These are phyloP conservation scores for Lipomyces starkeyi DNA, from an alignment of 805 yeast species.

Conservation along the genomic window DNA sequence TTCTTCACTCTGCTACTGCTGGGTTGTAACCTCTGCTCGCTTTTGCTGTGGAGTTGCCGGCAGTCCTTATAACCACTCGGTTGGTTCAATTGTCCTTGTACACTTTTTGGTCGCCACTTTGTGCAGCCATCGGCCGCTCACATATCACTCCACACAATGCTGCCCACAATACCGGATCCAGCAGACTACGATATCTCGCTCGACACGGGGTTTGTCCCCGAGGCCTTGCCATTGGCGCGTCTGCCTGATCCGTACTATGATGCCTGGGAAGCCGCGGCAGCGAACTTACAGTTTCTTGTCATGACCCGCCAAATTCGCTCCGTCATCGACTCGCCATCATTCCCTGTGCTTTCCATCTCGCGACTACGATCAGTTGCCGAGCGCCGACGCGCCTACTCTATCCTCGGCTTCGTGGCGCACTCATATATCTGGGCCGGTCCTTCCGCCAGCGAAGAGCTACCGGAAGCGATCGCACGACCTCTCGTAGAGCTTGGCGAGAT, in stretches of 20 bases:
- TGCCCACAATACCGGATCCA: slow-evolving; percentile 54
- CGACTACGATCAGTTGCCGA: slow-evolving; percentile 56
- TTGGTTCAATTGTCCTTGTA: not conserved
- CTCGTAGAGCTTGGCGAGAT: slow-evolving; percentile 61
- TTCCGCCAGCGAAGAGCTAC: slow-evolving; percentile 61
- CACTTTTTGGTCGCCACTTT: not conserved
- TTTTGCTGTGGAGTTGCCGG: no score
- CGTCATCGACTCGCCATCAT: slow-evolving; percentile 56
- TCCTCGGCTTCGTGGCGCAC: slow-evolving; percentile 80
- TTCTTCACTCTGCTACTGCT: no score
- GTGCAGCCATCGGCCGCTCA: not conserved
- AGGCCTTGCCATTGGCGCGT: slow-evolving; percentile 61
- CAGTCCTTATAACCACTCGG: no score
- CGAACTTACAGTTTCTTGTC: slow-evolving; percentile 73
- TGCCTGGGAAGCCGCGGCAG: slow-evolving; percentile 78
- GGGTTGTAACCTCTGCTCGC: no score
- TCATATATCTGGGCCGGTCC: slow-evolving; percentile 89
- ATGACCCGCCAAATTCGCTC: slow-evolving; percentile 65
- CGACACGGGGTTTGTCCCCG: slow-evolving; percentile 80
- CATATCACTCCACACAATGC: slow-evolving; percentile 11
- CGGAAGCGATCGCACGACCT: slow-evolving; percentile 73
- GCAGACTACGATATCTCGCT: slow-evolving; percentile 74
- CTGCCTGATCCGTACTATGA: slow-evolving; percentile 67
- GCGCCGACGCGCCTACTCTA: slow-evolving; percentile 78
- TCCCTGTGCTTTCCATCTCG: slow-evolving; percentile 59